Percentiles rank a stretch among this genome's conserved stretches.
These are phyloP conservation scores for Cladorrhinum samala DNA, from an alignment of 495 filamentous ascomycete species.

Conservation along the genomic window DNA sequence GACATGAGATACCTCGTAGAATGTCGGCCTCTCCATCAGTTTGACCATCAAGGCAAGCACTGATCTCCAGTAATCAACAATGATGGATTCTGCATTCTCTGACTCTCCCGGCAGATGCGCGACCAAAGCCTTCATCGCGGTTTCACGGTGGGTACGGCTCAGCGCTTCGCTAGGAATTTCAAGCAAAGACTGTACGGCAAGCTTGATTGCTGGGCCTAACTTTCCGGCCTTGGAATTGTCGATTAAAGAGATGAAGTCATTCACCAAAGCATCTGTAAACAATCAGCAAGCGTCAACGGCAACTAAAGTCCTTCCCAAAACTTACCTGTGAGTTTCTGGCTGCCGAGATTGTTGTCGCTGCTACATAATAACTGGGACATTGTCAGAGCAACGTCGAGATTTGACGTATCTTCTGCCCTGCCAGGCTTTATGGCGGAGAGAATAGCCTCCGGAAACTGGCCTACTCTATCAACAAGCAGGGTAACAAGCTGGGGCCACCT, in stretches of 20 bases:
- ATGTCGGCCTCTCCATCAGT: conserved; percentile 42
- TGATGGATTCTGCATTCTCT: conserved; percentile 9
- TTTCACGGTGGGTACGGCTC: conserved; percentile 18
- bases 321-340: conserved; percentile 18
- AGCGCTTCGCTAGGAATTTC: conserved; percentile 15
- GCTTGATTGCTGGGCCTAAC: conserved; percentile 7
- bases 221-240: conserved; percentile 12
- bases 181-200: conserved; percentile 20
- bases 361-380: conserved; percentile 10
- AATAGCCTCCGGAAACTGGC: conserved; percentile 9
- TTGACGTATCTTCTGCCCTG: background rate
- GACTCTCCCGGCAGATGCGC: conserved; percentile 7
- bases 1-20: conserved; percentile 36
- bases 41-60: conserved; percentile 43
- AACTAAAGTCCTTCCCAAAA: background rate
- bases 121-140: conserved; percentile 20
- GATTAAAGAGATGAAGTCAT: conserved; percentile 12
- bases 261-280: conserved; percentile 11
- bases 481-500: conserved; percentile 14
- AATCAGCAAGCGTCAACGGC: background rate
- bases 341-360: conserved; percentile 18
- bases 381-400: background rate
- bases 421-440: conserved; percentile 5
- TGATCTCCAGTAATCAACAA: conserved; percentile 20
- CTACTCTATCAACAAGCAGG: conserved; percentile 13